Conservation (phyloP, 441 rosid species). For the Flueggea neowawraea region DNA sequence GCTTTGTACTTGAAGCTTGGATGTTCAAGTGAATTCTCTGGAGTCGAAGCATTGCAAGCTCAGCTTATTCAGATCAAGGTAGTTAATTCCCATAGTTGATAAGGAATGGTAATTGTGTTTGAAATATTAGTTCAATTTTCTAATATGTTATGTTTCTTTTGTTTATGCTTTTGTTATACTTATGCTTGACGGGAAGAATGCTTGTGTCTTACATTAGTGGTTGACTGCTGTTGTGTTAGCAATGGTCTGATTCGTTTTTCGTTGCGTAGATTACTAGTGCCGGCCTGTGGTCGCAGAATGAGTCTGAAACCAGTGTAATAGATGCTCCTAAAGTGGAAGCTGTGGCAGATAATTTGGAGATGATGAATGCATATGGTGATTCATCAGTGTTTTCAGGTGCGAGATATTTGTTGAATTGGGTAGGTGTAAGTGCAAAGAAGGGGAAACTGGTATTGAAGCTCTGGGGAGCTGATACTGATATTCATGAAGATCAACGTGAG, state of each 20-base stretch:
- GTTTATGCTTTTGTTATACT: no score
- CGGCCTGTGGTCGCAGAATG: slow-evolving; percentile 77
- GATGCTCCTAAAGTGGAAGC: slow-evolving; percentile 32
- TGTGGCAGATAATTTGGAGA: slow-evolving; percentile 36
- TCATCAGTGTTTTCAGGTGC: slow-evolving; percentile 38
- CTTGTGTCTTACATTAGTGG: neutral
- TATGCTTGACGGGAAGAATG: no score
- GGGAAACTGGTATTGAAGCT: slow-evolving; percentile 42
- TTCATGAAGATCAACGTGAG: slow-evolving; percentile 46
- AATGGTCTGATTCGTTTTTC: slow-evolving; percentile 18
- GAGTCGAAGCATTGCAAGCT: slow-evolving; percentile 51
- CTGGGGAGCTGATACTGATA: slow-evolving; percentile 48
- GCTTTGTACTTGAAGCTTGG: slow-evolving; percentile 60
- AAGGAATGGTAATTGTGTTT: neutral
- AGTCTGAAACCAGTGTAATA: slow-evolving; percentile 33
- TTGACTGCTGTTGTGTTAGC: neutral
- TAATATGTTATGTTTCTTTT: neutral
- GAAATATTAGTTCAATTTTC: neutral
- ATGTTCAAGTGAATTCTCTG: slow-evolving; percentile 87
- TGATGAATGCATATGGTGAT: slow-evolving; percentile 42
- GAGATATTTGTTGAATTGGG: slow-evolving; percentile 50
- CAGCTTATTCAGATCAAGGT: slow-evolving; percentile 91
- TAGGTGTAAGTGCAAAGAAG: slow-evolving; percentile 45
- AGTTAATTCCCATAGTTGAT: neutral
- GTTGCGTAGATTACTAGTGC: slow-evolving; percentile 80